Percentiles rank a stretch among this genome's conserved stretches.
These are phyloP conservation scores for Nannochloropsis gaditana DNA, from an alignment of 108 stramenopile genomes.

Conservation along the genomic window DNA sequence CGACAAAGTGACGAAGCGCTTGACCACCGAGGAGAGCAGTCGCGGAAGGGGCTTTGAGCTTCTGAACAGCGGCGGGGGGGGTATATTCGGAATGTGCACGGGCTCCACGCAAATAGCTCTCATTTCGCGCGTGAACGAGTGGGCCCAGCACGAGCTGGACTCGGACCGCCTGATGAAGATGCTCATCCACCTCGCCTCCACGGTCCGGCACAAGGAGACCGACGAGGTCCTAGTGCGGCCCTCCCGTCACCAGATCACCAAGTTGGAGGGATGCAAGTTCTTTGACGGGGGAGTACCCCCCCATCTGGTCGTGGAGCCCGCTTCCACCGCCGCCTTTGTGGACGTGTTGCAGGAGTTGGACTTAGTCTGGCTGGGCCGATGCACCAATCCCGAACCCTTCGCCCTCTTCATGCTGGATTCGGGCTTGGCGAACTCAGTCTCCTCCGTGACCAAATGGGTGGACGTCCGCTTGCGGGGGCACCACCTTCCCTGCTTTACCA, in stretches of 20 bases:
- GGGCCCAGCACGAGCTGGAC: conserved; percentile 7
- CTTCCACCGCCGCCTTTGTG: background rate
- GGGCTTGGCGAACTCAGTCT: background rate
- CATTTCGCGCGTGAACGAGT: background rate
- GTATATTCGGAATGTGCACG: background rate
- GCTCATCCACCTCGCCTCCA: background rate
- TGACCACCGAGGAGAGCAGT: background rate
- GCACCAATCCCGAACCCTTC: background rate
- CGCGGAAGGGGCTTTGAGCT: background rate
- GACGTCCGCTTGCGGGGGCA: background rate
- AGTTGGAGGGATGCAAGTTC: background rate
- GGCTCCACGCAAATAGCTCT: background rate
- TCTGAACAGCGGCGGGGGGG: background rate
- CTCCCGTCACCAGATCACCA: background rate
- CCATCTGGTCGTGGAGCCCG: conserved; percentile 7
- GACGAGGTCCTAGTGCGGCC: background rate
- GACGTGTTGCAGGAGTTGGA: conserved; percentile 19
- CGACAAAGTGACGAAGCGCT: background rate
- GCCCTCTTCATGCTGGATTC: background rate
- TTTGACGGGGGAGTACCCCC: background rate
- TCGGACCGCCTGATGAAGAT: conserved; percentile 17
- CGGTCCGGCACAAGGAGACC: background rate
- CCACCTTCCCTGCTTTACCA: conserved; percentile 16
- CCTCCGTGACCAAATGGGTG: background rate
- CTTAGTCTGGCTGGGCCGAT: background rate